Conservation (phyloP, 2,329 filamentous ascomycete species). For the Venturia nashicola region DNA sequence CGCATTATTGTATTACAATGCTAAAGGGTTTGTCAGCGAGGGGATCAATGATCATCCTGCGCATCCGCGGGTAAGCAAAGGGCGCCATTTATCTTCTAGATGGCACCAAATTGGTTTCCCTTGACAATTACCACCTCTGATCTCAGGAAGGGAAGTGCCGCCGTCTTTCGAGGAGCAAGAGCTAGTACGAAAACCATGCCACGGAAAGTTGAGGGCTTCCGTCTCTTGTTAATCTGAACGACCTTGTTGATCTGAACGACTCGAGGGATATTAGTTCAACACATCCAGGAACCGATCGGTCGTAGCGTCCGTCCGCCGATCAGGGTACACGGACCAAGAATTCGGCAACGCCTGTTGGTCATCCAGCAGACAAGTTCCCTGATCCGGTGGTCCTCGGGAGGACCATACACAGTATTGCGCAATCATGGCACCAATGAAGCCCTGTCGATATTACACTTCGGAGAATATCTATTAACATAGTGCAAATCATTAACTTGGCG, state of each 20-base stretch:
- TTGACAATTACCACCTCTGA: too few species aligned
- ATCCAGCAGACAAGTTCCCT: neutral
- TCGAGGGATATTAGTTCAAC: neutral
- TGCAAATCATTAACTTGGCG: constrained; percentile 51
- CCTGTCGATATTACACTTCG: neutral
- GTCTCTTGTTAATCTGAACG: neutral
- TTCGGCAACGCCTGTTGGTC: too few species aligned
- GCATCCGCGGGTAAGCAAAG: too few species aligned
- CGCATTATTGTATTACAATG: too few species aligned
- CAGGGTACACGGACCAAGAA: neutral
- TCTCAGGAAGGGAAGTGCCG: neutral
- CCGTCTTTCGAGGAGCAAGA: neutral
- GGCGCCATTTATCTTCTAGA: too few species aligned
- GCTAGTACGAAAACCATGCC: neutral
- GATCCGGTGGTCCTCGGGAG: neutral
- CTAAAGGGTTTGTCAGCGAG: too few species aligned
- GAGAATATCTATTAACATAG: neutral
- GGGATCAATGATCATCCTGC: too few species aligned
- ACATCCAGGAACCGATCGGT: neutral
- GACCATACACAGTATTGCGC: neutral
- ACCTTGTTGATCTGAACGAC: neutral
- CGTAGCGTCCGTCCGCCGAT: neutral
- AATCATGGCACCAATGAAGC: neutral
- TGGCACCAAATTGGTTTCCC: too few species aligned
- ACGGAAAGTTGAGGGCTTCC: neutral